Evolutionary conservation across 2,329 filamentous ascomycete species (phyloP).

Genomic region (Pseudocercospora ulei): DNA sequence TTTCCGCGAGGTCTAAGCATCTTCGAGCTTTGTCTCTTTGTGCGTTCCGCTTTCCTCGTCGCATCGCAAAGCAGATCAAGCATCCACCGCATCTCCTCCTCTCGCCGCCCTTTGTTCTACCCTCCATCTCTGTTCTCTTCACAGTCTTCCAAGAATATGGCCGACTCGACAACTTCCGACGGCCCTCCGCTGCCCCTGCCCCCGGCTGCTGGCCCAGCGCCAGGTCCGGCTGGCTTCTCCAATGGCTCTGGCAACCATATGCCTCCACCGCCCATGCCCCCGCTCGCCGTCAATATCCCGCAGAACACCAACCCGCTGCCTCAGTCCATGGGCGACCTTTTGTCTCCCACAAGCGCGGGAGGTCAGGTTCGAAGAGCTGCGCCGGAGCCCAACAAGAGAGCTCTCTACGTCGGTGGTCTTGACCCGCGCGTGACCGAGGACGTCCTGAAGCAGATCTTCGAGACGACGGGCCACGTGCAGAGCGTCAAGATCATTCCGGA

Average conservation of each 20-base stretch:
- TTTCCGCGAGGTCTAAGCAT: constrained; percentile 7
- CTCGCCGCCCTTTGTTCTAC: constrained; percentile 19
- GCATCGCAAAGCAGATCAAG: constrained; percentile 6
- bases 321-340: constrained; percentile 74
- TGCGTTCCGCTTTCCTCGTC: constrained; percentile 12
- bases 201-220: constrained; percentile 57
- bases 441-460: constrained; percentile 61
- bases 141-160: constrained; percentile 52
- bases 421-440: constrained; percentile 59
- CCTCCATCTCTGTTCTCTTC: constrained; percentile 30
- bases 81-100: constrained; percentile 15
- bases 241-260: constrained; percentile 69
- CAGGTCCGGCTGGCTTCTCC: constrained; percentile 57
- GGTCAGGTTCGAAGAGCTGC: constrained; percentile 80
- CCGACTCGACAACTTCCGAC: constrained; percentile 57
- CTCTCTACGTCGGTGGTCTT: constrained; percentile 87
- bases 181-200: constrained; percentile 60
- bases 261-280: constrained; percentile 78
- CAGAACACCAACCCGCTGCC: constrained; percentile 95
- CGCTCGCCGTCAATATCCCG: constrained; percentile 61
- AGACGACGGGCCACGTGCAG: constrained; percentile 95
- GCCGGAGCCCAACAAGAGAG: constrained; percentile 96
- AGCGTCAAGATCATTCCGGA: constrained; percentile 99
- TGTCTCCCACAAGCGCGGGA: constrained; percentile 75
- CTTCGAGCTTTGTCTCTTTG: constrained; percentile 14